Evolutionary conservation across 495 filamentous ascomycete species (phyloP), one percentile per base, ranked within the genome.

Genomic region (Tuber indicum): DNA sequence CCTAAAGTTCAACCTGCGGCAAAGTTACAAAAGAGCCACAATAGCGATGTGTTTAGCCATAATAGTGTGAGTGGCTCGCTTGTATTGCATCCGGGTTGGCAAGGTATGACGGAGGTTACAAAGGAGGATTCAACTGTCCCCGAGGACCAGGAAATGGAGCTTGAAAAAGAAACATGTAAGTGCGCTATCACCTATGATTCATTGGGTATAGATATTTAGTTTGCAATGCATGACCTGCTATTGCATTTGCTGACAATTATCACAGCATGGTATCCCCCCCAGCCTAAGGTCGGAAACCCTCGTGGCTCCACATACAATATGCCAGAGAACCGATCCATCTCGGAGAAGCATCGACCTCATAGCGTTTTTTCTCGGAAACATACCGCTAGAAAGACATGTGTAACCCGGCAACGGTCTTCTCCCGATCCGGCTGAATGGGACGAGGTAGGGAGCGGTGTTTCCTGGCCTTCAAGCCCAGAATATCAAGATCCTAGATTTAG

Each of bases 71-170:
- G 21, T 44, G 32, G 6, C 41, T 23, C 58, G 42, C n/a, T 71
- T 47, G 39, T 46, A 62, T 46, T 52, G 46, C 45, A 75, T 72
- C 70, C 72, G 62, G 74, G 77, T 52, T 83, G 77, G 77, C 75
- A 82, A 74, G 82, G 85, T 62, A 84, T 86, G 83, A 81, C 75
- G 47, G 75, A 75, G 58, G 86, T 91, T 70, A 83, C 84, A 39
- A 82, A 79, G 36, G 82, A 82, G 71, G 87, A 91, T 78, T 83
- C 89, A 42, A 85, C 77, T 46, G 89, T 94, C 70, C 88, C 89
- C 9, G 86, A 84, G 47, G 87, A 89, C 23, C 93, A 97, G 81
- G 84, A 85, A 72, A 80, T 66, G 58, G 58, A 66, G 58, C 58
- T 66, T 66, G 26, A 17, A 36, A 36, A 66, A 32, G 58, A 66